Evolutionary conservation across 495 filamentous ascomycete genomes (phyloP).

Genomic region (Xylaria telfairii): DNA sequence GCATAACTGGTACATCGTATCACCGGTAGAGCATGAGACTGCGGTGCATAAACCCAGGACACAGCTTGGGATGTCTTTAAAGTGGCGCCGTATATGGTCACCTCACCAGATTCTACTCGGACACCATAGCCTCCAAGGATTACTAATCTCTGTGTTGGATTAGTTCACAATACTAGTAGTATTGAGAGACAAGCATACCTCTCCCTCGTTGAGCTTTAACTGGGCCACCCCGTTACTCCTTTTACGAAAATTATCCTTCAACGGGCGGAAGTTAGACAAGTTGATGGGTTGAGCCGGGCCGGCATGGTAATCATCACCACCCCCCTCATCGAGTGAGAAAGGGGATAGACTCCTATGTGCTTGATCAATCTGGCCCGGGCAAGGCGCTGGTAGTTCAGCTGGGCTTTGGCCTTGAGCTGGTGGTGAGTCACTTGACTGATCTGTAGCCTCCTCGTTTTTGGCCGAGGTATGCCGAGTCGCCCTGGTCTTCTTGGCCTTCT

Average conservation of each 20-base stretch:
- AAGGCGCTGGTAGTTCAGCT: not conserved
- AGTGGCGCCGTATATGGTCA: conserved; percentile 71
- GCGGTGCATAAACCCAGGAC: conserved; percentile 73
- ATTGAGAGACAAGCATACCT: conserved; percentile 42
- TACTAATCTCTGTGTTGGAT: conserved; percentile 61
- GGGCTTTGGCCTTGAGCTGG: not conserved
- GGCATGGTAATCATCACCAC: not conserved
- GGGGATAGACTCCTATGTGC: conserved; percentile 27
- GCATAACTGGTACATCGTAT: conserved; percentile 62
- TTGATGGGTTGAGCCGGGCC: conserved; percentile 29
- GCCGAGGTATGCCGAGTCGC: not conserved
- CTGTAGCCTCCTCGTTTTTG: not conserved
- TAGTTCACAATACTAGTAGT: conserved; percentile 10
- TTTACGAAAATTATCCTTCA: conserved; percentile 48
- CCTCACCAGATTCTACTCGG: conserved; percentile 62
- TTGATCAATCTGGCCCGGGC: not conserved
- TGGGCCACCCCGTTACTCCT: conserved; percentile 43
- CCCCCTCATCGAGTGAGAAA: conserved; percentile 29
- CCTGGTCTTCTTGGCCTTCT: conserved; percentile 18
- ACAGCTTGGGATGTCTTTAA: conserved; percentile 58
- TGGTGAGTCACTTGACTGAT: not conserved
- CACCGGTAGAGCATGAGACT: conserved; percentile 77
- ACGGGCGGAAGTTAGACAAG: conserved; percentile 53
- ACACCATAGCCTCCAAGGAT: conserved; percentile 78
- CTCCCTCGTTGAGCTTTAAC: conserved; percentile 51